Evolutionary conservation across 352 stramenopile genomes (phyloP), one percentile per base, ranked within the genome.

Genomic region (Pseudoperonospora humuli): DNA sequence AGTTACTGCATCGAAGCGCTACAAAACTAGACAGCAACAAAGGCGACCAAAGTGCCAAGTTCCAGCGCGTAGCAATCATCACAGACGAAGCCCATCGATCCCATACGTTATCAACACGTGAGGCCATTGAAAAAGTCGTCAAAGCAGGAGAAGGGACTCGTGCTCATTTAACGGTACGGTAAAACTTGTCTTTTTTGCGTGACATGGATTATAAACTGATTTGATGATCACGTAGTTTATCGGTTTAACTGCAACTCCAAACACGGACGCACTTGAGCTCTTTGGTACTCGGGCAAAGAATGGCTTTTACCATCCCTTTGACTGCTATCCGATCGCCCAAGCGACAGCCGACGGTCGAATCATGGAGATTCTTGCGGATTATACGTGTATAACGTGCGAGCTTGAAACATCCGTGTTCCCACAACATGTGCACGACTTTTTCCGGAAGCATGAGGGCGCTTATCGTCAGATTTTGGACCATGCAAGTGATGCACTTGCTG

Each of bases 1-100:
- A 70, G 7, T 49, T 90, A 13, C 55, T 90, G 2, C 72, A 85
- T 36, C 68, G 65, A n/a, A 67, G 49, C 11, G 61, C 39, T 13
- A 61, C 46, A 35, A 20, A 14, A 17, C n/a, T 21, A 19, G 26
- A 7, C n/a, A 19, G 3, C 31, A 14, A 13, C 33, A 28, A 20
- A 3, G 31, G 25, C 2, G 48, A 23, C 7, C 23, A 18, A 1
- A 26, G 46, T 3, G 40, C 36, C 18, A 19, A 49, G 7, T 87
- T 75, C 24, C 77, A 73, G 15, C 70, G 77, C 13, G 64, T 88
- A 13, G 80, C 73, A 0, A 88, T 92, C 50, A 82, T 92, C 40
- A 85, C 77, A 9, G 80, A 92, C 47, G 80, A 92, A 61, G 80
- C 77, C 0, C 80, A 92, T 59, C 80, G 80, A 14, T 88, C 80